These are phyloP conservation scores for Diospyros kaki DNA, from an alignment of 148 eudicot genomes.

Conservation along the genomic window DNA sequence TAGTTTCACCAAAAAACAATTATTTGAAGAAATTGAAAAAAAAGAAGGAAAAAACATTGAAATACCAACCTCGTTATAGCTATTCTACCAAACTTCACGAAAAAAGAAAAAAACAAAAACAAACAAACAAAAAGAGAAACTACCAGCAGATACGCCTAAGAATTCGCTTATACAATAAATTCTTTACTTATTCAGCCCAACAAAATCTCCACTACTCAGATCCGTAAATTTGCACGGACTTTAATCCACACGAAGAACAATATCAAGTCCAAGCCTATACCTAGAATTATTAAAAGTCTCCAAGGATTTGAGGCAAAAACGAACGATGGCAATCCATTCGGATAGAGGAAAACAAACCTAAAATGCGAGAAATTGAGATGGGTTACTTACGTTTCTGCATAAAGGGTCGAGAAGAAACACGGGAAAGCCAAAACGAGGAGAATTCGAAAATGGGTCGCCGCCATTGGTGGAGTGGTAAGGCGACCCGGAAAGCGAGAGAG, in stretches of 20 bases:
- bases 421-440: slow-evolving; percentile 24
- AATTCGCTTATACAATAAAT: too few relatives aligned
- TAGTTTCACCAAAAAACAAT: neutral
- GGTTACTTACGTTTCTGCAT: slow-evolving; percentile 43
- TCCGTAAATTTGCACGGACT: neutral
- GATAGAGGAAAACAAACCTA: slow-evolving; percentile 2
- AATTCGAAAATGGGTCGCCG: slow-evolving; percentile 28
- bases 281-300: slow-evolving; percentile 8
- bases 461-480: too few relatives aligned
- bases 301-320: neutral
- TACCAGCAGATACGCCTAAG: neutral
- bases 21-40: neutral
- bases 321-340: neutral
- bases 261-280: neutral
- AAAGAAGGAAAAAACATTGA: neutral
- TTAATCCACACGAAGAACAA: slow-evolving; percentile 12
- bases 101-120: neutral
- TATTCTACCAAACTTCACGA: neutral
- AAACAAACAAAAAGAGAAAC: neutral
- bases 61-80: too few relatives aligned
- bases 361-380: slow-evolving; percentile 2
- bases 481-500: too few relatives aligned
- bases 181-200: neutral
- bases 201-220: neutral
- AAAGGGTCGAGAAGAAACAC: slow-evolving; percentile 19